Evolutionary conservation across 768 basidiomycete genomes (phyloP).

Genomic region (Lentinula aciculospora): DNA sequence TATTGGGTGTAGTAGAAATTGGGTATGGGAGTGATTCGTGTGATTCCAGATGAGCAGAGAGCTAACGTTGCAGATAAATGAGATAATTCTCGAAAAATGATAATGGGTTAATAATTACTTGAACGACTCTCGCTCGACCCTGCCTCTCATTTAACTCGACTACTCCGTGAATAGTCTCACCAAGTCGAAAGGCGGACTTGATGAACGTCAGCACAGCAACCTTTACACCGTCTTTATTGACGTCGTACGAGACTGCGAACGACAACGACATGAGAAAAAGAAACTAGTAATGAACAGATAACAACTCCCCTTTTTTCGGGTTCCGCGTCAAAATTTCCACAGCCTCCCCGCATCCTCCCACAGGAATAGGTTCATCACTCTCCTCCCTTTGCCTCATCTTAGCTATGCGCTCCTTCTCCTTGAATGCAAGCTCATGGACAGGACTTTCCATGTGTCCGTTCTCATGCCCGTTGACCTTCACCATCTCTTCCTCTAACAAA

Average conservation of each 20-base stretch:
- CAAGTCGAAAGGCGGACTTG: conserved; percentile 86
- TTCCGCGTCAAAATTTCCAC: conserved; percentile 89
- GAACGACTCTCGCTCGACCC: conserved; percentile 73
- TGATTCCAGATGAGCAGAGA: conserved; percentile 85
- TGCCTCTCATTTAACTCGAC: conserved; percentile 77
- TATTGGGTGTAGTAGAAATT: conserved; percentile 39
- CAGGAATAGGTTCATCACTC: conserved; percentile 30
- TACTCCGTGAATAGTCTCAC: conserved; percentile 87
- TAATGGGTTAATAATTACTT: conserved; percentile 41
- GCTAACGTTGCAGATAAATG: conserved; percentile 30
- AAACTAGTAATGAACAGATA: background rate
- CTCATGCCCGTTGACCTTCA: conserved; percentile 7
- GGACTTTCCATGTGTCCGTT: conserved; percentile 38
- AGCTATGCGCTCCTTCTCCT: conserved; percentile 21
- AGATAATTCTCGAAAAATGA: background rate
- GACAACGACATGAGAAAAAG: background rate
- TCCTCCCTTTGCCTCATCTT: conserved; percentile 23
- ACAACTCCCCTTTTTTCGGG: conserved; percentile 72
- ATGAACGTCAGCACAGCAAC: conserved; percentile 91
- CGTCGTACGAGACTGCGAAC: conserved; percentile 81
- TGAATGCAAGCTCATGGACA: conserved; percentile 19
- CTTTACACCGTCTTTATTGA: conserved; percentile 85
- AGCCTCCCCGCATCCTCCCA: conserved; percentile 70
- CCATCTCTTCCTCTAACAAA: conserved; percentile 13
- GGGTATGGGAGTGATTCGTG: conserved; percentile 76